Evolutionary conservation across 352 stramenopile genomes (phyloP).

Genomic region (Phytophthora rubi): DNA sequence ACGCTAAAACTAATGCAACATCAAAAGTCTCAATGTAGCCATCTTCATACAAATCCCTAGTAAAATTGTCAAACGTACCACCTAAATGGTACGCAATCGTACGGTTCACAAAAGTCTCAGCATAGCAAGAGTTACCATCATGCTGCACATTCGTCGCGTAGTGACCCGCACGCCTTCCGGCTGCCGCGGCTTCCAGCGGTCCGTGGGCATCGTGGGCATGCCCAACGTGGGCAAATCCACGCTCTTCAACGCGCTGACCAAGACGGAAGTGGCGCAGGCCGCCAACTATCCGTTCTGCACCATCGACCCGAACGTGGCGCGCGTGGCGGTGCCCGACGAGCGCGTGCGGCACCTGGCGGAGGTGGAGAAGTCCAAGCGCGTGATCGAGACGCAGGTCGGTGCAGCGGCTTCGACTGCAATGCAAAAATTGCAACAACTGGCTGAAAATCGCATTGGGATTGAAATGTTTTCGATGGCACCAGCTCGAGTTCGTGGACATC

Average conservation of each 20-base stretch:
- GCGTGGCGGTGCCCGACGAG: constrained; percentile 73
- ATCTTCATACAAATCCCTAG: constrained; percentile 17
- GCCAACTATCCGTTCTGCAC: constrained; percentile 92
- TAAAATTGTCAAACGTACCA: constrained; percentile 2
- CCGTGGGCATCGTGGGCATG: constrained; percentile 89
- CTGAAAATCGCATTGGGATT: constrained; percentile 14
- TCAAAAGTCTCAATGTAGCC: constrained; percentile 18
- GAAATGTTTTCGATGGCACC: constrained; percentile 6
- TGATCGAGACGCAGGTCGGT: constrained; percentile 68
- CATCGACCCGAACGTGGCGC: constrained; percentile 87
- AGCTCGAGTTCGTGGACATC: constrained; percentile 91
- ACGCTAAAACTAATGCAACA: not conserved
- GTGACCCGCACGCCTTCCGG: constrained; percentile 10
- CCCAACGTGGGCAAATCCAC: constrained; percentile 91
- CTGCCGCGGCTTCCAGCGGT: constrained; percentile 71
- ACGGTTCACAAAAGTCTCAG: constrained; percentile 12
- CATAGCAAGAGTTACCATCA: not conserved
- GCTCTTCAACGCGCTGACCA: constrained; percentile 90
- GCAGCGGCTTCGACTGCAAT: constrained; percentile 2
- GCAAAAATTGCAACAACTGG: constrained; percentile 14
- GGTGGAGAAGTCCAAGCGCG: constrained; percentile 78
- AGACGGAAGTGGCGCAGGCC: constrained; percentile 83
- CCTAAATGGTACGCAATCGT: constrained; percentile 12
- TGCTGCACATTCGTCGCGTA: constrained; percentile 30
- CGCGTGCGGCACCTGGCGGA: constrained; percentile 67